Evolutionary conservation across 2,329 filamentous ascomycete species (phyloP).

Genomic region (Aspergillus sp.): DNA sequence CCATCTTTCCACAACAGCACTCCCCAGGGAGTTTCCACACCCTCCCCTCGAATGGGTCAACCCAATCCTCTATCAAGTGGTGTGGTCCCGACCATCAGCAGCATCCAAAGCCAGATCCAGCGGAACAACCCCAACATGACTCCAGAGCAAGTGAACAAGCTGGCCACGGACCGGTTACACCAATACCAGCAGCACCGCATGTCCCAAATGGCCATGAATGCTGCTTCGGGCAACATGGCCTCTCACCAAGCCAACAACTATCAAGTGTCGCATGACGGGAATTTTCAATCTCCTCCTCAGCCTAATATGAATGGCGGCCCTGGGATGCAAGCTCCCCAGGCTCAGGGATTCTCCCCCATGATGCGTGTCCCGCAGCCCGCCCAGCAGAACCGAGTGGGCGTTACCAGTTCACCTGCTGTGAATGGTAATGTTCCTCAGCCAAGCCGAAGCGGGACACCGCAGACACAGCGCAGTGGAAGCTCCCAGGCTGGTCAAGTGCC

Average conservation of each 20-base stretch:
- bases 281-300: conserved; percentile 25
- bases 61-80: conserved; percentile 49
- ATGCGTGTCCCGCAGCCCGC: conserved; percentile 47
- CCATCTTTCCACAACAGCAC: conserved; percentile 38
- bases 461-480: conserved; percentile 42
- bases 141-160: conserved; percentile 49
- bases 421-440: conserved; percentile 38
- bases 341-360: conserved; percentile 50
- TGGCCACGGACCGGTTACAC: conserved; percentile 49
- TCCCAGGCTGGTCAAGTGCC: conserved; percentile 34
- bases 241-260: conserved; percentile 37
- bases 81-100: conserved; percentile 52
- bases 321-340: conserved; percentile 42
- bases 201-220: conserved; percentile 50
- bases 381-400: conserved; percentile 36
- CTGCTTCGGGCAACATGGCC: conserved; percentile 44
- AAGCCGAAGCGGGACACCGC: conserved; percentile 42
- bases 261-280: conserved; percentile 35
- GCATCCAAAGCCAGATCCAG: conserved; percentile 49
- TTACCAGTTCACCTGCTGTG: conserved; percentile 40
- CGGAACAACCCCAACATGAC: conserved; percentile 48
- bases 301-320: conserved; percentile 28
- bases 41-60: conserved; percentile 45
- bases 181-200: conserved; percentile 44
- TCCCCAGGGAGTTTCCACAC: conserved; percentile 36